Base-by-base conservation (phyloP, 78 protist species). In the Dictyostelium citrinum region DNA sequence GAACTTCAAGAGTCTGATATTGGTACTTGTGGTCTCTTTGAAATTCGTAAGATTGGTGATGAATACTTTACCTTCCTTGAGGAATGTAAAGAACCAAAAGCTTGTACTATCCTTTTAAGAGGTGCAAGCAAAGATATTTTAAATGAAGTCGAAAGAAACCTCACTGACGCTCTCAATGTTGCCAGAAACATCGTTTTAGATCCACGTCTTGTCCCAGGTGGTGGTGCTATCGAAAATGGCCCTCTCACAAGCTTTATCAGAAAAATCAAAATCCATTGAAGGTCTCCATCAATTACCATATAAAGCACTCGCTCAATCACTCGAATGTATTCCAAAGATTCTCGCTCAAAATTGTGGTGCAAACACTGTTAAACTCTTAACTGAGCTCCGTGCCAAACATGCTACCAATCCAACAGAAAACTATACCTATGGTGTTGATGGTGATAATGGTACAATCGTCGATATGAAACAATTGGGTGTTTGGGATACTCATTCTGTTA, bases 101-200 rank as follows among this genome's bases (percentile, higher is more conserved):
- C 99, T 10, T 99, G 99, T 95, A 95, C 99, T 33, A 90, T 99
- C 83, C 84, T 99, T 49, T 97, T 99, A 24, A 96, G 99, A 31
- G 99, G 99, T 39, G 99, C 99, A 27, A 45, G 84, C 90, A 99
- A 99, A 98, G 99, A 99, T 86, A 93, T 99, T 11, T 97, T 99
- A 51, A 98, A 97, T 94, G 99, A 99, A 95, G 95, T 99, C 46
- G 98, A 97, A 85, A 82, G 98, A 67, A 96, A 96, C 85, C 90
- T 99, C 27, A 96, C 91, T 31, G 99, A 99, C 90, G 99, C 99
- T 31, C 98, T 99, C 99, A 35, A 49, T 84, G 99, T 98, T 37
- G 99, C 99, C 27, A 96, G 99, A 46, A 99, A 99, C 96, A 91
- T 99, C 37, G 33, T 96, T 76, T 5, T 96, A 64, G 99, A 98